phyloP scores from a whole-genome alignment of 352 stramenopile genomes.

The Phytophthora sp. region DNA sequence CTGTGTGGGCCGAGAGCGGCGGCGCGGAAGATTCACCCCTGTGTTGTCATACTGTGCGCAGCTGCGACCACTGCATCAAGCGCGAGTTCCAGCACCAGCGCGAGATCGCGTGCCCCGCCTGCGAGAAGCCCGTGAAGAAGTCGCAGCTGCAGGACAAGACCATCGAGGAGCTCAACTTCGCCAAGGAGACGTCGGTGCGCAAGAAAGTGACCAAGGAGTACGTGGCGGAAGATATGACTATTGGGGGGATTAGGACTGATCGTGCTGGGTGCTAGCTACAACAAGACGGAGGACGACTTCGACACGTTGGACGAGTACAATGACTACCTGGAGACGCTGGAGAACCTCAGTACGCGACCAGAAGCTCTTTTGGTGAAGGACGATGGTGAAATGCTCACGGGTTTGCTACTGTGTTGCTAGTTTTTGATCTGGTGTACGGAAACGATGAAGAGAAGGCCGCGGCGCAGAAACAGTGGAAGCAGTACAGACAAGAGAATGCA shows the following conservation, averaged over 20 bases:
- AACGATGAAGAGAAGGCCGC: slow-evolving; percentile 70
- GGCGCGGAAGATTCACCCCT: no score
- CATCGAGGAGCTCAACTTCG: slow-evolving; percentile 88
- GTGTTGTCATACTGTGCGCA: slow-evolving; percentile 22
- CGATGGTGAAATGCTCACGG: background rate
- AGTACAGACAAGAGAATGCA: slow-evolving; percentile 83
- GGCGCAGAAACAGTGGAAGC: slow-evolving; percentile 87
- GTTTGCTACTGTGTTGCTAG: slow-evolving; percentile 34
- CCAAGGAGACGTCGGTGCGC: slow-evolving; percentile 86
- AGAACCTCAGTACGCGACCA: slow-evolving; percentile 75
- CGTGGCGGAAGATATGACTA: slow-evolving; percentile 15
- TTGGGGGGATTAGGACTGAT: slow-evolving; percentile 3
- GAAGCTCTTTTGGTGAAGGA: background rate
- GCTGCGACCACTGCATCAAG: slow-evolving; percentile 87
- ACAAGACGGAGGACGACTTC: slow-evolving; percentile 90
- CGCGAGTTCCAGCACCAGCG: slow-evolving; percentile 89
- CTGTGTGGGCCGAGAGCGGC: no score
- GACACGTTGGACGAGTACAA: slow-evolving; percentile 89
- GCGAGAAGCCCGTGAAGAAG: slow-evolving; percentile 89
- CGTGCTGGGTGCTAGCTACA: slow-evolving; percentile 58
- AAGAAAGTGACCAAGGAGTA: slow-evolving; percentile 90
- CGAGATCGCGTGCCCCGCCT: slow-evolving; percentile 83
- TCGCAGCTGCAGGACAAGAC: slow-evolving; percentile 90
- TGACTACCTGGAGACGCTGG: slow-evolving; percentile 84
- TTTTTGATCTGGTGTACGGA: slow-evolving; percentile 87